Conservation (phyloP, 352 stramenopile species). For the Pythium pyrilobum region DNA sequence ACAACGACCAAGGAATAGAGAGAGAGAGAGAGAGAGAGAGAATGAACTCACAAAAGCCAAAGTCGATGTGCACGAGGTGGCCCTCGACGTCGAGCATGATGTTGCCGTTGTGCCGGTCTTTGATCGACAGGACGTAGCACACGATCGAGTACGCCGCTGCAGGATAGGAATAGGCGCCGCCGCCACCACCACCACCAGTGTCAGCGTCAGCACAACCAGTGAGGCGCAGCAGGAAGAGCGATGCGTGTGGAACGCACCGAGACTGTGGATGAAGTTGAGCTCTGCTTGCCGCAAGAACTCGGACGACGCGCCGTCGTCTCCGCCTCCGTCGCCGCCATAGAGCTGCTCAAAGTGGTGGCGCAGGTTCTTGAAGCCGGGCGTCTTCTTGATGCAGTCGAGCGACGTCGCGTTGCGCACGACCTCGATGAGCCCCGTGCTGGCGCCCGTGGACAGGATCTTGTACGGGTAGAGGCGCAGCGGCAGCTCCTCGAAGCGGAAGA, state of each 20-base stretch:
- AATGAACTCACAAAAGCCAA: constrained; percentile 91
- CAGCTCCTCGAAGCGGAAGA: constrained; percentile 90
- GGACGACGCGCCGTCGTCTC: constrained; percentile 2
- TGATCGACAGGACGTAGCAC: constrained; percentile 97
- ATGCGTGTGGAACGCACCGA: constrained; percentile 35
- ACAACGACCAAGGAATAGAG: too few relatives aligned
- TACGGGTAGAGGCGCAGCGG: constrained; percentile 93
- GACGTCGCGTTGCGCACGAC: constrained; percentile 95
- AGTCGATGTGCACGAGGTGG: constrained; percentile 99
- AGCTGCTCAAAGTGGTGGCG: constrained; percentile 90
- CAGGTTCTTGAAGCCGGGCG: constrained; percentile 77
- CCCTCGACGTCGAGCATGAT: constrained; percentile 98
- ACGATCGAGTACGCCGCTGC: constrained; percentile 96
- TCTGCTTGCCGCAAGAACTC: constrained; percentile 59
- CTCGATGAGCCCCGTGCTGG: constrained; percentile 94
- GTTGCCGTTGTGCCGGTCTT: constrained; percentile 99
- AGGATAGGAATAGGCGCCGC: constrained; percentile 44
- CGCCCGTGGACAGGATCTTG: constrained; percentile 93
- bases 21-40: background rate
- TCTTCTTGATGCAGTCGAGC: constrained; percentile 96
- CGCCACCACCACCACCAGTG: background rate
- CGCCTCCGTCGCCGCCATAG: constrained; percentile 71
- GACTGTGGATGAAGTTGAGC: constrained; percentile 80
- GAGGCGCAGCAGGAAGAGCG: background rate
- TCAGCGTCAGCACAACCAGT: constrained; percentile 22